Conservation (phyloP, 345 rosid species). For the Aquilaria yunnanensis region DNA sequence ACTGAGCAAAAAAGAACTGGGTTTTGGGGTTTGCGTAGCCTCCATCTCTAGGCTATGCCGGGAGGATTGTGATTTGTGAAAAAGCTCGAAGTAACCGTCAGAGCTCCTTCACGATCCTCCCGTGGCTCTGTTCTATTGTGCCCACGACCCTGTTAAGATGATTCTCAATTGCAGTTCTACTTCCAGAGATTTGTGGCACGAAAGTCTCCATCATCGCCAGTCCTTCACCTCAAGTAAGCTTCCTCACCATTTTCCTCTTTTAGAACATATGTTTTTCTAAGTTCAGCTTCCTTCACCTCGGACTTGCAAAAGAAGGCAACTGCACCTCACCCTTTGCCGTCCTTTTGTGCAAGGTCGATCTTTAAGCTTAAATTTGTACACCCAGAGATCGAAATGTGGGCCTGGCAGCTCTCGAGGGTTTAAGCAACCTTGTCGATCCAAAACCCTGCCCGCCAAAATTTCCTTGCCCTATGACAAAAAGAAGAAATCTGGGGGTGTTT, state of each 20-base stretch:
- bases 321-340: constrained; percentile 1
- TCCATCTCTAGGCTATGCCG: too few relatives aligned
- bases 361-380: constrained; percentile 4
- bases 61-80: too few relatives aligned
- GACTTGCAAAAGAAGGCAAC: not conserved
- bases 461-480: constrained; percentile 28
- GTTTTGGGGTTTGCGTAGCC: too few relatives aligned
- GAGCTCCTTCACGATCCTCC: too few relatives aligned
- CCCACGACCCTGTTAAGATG: not conserved
- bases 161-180: constrained; percentile 19
- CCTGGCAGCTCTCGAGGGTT: constrained; percentile 31
- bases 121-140: too few relatives aligned
- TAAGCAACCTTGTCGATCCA: constrained; percentile 45
- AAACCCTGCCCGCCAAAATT: constrained; percentile 29
- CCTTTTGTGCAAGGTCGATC: constrained; percentile 4
- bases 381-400: constrained; percentile 19
- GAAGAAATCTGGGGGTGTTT: constrained; percentile 44
- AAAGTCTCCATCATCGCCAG: constrained; percentile 18
- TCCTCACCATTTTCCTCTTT: constrained; percentile 19
- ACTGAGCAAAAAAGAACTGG: too few relatives aligned
- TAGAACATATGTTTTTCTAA: constrained; percentile 20
- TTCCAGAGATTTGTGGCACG: constrained; percentile 30
- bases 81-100: too few relatives aligned
- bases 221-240: constrained; percentile 33
- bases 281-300: constrained; percentile 15